These are phyloP conservation scores for Scolecobasidium constrictum DNA, from an alignment of 2,329 filamentous ascomycete species.

Conservation along the genomic window DNA sequence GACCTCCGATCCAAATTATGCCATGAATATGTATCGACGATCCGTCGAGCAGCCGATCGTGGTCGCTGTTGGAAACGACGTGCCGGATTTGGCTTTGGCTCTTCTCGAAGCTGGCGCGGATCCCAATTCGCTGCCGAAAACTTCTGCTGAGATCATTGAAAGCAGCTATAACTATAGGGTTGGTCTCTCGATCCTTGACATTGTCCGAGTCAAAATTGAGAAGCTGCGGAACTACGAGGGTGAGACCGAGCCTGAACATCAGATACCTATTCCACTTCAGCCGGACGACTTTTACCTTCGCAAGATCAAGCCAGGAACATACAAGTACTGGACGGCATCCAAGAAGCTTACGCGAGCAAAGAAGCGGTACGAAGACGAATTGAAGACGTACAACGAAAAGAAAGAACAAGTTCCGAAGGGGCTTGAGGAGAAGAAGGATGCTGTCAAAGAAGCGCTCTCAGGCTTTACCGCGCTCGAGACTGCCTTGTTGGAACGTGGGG, in stretches of 20 bases:
- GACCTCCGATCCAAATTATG: conserved; percentile 32
- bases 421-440: conserved; percentile 42
- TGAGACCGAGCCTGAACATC: conserved; percentile 13
- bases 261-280: conserved; percentile 20
- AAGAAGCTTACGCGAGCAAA: conserved; percentile 28
- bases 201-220: conserved; percentile 44
- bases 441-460: conserved; percentile 39
- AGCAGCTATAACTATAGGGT: conserved; percentile 26
- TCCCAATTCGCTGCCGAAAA: conserved; percentile 46
- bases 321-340: conserved; percentile 45
- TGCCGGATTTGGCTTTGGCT: conserved; percentile 42
- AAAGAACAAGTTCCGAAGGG: conserved; percentile 18
- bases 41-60: conserved; percentile 55
- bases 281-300: conserved; percentile 42
- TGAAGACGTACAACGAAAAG: conserved; percentile 20
- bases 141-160: conserved; percentile 19
- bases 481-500: conserved; percentile 45
- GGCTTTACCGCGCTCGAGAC: conserved; percentile 47
- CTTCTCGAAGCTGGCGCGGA: conserved; percentile 56
- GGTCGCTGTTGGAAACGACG: conserved; percentile 41
- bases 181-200: conserved; percentile 47
- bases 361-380: conserved; percentile 24
- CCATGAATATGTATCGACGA: conserved; percentile 37
- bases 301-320: conserved; percentile 43
- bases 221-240: conserved; percentile 34